Evolutionary conservation across 768 basidiomycete genomes (phyloP), one percentile per base, ranked within the genome.

Genomic region (Kwoniella botswanensis): DNA sequence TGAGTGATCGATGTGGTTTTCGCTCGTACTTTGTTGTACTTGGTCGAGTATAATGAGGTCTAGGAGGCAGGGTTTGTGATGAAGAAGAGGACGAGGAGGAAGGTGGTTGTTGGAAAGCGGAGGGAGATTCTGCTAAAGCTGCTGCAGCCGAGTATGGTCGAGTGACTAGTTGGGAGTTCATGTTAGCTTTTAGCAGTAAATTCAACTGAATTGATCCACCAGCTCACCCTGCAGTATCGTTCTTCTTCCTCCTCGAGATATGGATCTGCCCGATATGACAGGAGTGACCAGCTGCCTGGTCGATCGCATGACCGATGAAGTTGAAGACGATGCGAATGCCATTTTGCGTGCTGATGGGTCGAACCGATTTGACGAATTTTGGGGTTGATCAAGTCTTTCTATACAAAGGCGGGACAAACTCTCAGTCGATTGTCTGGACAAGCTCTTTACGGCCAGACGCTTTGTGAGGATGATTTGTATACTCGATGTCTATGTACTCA

Each of bases 321-420:
- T 50, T 18, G 68, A 69, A 4, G 68, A 69, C 21, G 68, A 69
- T 6, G 68, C 68, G 53, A 69, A 62, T 11, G 68, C 68, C 68
- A 69, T 68, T 11, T 29, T 43, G 63, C 35, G 35, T 35, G 6
- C 35, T 35, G 7, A 35, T 15, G 12, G 46, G 12, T 50, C 46
- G 46, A 18, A 50, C 12, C 18, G 46, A 15, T 7, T 18, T 50
- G 46, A 6, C 10, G 2, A 50, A 4, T 50, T 35, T 35, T 35
- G 7, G 7, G 5, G 35, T 6, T 35, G 35, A 35, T 6, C 35
- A 35, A 35, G 35, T 35, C 35, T 35, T 35, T 9, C 35, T 35
- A 35, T 9, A 35, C 5, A 35, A 9, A 35, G 35, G 7, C 35
- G 35, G 2, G 35, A 35, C 6, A 26, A 4, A 35, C 35, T 35